Base-by-base conservation (phyloP, 768 basidiomycete species). In the Mycena rebaudengoi region DNA sequence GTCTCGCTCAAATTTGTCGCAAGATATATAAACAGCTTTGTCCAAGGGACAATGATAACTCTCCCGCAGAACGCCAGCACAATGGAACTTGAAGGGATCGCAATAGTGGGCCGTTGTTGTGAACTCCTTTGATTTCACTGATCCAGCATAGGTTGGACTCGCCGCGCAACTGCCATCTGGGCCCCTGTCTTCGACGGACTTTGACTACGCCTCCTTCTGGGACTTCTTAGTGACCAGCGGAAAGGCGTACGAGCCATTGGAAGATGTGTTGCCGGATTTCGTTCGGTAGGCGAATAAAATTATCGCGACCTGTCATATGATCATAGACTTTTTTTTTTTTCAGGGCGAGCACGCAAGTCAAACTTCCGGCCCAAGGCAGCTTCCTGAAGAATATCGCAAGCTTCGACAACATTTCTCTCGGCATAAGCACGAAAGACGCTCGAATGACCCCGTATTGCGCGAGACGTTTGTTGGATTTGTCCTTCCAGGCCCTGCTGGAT, bases 161-260 rank as follows among this genome's bases (percentile, higher is more conserved):
- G 52, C 60, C 6, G 52, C 53, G 51, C 60, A 62, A 49, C 60
- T 62, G 37, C 60, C 60, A 30, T 62, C 60, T n/a, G 60, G 60
- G 29, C 16, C 20, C 5, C 26, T 30, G 26, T 54, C 52, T 29
- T 46, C 53, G 28, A 30, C 32, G 52, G 60, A 62, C 60, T 62
- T 62, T 10, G 52, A 62, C 45, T 62, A 62, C 52, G 28, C 33
- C n/a, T 54, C 60, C 12, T 62, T 62, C 45, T 62, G 60, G 60
- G 52, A 62, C 37, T 55, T 62, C 23, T 52, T 62, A 26, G 21
- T 62, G 28, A 41, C 25, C 25, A 16, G 60, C 33, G 39, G 45
- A 32, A 62, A 48, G 20, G 60, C 60, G 35, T 49, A 62, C 39
- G 52, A 62, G 25, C 52, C 60, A 33, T 23, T 55, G 60, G 39